A percentile compares a stretch with the other conserved stretches of the same genome.
phyloP scores from a whole-genome alignment of 2,329 filamentous ascomycete species.

The Ceratocystis smalleyi region DNA sequence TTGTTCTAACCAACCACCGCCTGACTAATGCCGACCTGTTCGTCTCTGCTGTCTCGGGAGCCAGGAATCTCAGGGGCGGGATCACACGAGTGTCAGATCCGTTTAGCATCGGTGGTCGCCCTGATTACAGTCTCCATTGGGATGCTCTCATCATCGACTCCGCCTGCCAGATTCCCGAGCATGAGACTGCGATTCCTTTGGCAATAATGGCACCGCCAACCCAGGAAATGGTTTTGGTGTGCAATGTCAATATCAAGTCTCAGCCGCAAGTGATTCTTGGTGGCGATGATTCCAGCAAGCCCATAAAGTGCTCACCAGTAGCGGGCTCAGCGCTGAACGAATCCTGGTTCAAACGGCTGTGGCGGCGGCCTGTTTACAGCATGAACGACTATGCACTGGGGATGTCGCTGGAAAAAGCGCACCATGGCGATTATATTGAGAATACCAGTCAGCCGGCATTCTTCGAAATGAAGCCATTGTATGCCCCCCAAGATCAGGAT shows the following conservation, averaged over 20 bases:
- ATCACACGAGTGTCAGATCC: neutral
- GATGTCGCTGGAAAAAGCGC: neutral
- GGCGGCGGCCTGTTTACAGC: neutral
- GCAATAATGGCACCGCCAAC: neutral
- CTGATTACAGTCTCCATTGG: neutral
- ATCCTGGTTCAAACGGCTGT: neutral
- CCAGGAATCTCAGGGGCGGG: neutral
- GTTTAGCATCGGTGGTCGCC: neutral
- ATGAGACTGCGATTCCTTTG: neutral
- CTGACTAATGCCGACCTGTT: neutral
- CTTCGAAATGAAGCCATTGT: neutral
- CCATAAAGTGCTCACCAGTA: neutral
- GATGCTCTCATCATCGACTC: neutral
- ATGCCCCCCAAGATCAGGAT: neutral
- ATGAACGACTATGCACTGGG: neutral
- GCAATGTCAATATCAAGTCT: neutral
- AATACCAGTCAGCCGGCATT: neutral
- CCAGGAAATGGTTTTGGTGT: neutral
- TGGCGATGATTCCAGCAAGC: neutral
- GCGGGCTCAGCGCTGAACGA: neutral
- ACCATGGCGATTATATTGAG: neutral
- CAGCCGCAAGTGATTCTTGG: conserved; percentile 3
- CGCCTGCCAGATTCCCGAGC: neutral
- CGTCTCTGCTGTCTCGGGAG: neutral
- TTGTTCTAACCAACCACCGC: neutral